These are phyloP conservation scores for Meyerozyma smithsonii DNA, from an alignment of 1,139 yeast genomes.

Conservation along the genomic window DNA sequence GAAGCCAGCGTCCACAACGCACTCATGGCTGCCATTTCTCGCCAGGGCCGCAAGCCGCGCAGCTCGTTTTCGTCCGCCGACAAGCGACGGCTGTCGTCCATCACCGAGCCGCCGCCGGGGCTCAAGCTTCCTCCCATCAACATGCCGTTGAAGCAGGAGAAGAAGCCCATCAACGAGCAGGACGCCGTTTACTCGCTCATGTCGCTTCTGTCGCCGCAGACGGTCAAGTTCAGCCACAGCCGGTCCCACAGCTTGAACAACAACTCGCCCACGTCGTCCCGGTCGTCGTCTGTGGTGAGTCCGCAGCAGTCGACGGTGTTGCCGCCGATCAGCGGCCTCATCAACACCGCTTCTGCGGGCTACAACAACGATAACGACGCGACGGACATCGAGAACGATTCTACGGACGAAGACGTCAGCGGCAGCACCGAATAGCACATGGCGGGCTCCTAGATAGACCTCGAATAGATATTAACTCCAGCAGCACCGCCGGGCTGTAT, in stretches of 20 bases:
- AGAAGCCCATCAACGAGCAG: constrained; percentile 26
- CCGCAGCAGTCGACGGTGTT: constrained; percentile 16
- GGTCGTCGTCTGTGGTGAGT: constrained; percentile 19
- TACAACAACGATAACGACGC: constrained; percentile 30
- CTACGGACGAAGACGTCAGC: constrained; percentile 8
- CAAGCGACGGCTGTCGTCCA: constrained; percentile 6
- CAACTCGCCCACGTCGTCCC: constrained; percentile 18
- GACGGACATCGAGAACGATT: constrained; percentile 23
- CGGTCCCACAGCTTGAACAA: constrained; percentile 28
- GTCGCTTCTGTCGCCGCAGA: constrained; percentile 43
- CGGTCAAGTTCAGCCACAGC: constrained; percentile 28
- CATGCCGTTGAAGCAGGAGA: constrained; percentile 15
- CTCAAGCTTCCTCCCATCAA: constrained; percentile 30
- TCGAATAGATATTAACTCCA: no score
- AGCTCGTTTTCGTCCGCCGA: constrained; percentile 13
- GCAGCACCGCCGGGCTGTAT: background rate
- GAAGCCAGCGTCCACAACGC: constrained; percentile 44
- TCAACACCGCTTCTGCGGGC: constrained; percentile 9
- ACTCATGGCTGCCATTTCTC: constrained; percentile 32
- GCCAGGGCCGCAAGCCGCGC: constrained; percentile 16
- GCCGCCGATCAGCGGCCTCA: constrained; percentile 29
- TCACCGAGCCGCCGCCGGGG: constrained; percentile 2
- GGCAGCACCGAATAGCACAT: background rate
- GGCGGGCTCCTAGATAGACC: no score
- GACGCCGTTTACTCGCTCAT: constrained; percentile 43